Percentiles rank a stretch among this genome's conserved stretches.
phyloP scores from a whole-genome alignment of 176 grass and related monocot genomes.

The Avena insularis region DNA sequence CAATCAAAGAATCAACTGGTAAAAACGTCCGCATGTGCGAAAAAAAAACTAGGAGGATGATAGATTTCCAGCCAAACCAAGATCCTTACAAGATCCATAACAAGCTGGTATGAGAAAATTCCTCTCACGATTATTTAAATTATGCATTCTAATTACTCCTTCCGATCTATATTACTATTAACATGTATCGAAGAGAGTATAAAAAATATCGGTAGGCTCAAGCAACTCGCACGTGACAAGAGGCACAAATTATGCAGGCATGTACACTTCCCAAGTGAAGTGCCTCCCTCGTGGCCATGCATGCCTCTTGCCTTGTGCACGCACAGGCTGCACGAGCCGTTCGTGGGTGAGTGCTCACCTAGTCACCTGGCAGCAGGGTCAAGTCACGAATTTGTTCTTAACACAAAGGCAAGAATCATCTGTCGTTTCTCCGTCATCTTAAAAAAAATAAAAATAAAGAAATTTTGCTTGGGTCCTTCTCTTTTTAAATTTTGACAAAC shows the following conservation, averaged over 20 bases:
- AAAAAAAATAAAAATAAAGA: background rate
- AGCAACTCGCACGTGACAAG: background rate
- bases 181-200: too few relatives aligned
- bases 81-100: background rate
- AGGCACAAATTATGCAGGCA: background rate
- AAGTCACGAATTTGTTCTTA: background rate
- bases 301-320: too few relatives aligned
- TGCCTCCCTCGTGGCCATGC: too few relatives aligned
- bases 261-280: background rate
- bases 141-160: too few relatives aligned
- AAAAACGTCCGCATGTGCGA: background rate
- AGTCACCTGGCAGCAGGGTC: too few relatives aligned
- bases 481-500: too few relatives aligned
- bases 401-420: background rate
- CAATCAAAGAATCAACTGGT: too few relatives aligned
- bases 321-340: too few relatives aligned
- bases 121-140: background rate
- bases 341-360: too few relatives aligned
- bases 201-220: background rate
- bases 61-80: background rate
- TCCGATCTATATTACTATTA: too few relatives aligned
- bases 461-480: too few relatives aligned
- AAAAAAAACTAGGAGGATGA: background rate
- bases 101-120: background rate
- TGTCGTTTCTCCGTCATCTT: too few relatives aligned